Evolutionary conservation across 2,329 filamentous ascomycete genomes (phyloP).

Genomic region (Pestalotiopsis sp.): DNA sequence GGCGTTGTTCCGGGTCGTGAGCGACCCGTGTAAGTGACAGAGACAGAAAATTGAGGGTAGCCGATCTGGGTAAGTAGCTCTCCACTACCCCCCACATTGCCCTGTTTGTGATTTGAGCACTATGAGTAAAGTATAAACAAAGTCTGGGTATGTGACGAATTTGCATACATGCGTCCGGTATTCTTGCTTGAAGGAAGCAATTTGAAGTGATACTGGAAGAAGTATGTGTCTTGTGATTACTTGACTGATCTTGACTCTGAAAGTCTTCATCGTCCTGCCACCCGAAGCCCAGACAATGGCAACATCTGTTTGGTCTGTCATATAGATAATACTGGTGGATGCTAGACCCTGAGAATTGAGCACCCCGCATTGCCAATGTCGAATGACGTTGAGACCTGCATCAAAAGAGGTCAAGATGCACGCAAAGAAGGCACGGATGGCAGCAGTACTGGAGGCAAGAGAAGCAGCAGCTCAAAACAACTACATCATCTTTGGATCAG

Average conservation of each 20-base stretch:
- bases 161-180: too few species aligned
- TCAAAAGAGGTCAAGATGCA: not conserved
- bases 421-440: not conserved
- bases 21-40: not conserved
- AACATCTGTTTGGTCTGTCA: not conserved
- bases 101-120: not conserved
- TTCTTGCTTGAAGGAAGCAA: too few species aligned
- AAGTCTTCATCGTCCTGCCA: not conserved
- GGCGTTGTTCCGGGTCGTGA: not conserved
- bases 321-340: not conserved
- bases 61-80: not conserved
- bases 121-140: not conserved
- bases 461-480: not conserved
- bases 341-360: not conserved
- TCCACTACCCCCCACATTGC: not conserved
- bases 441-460: not conserved
- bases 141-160: not conserved
- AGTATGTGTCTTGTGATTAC: too few species aligned
- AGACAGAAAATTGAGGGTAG: not conserved
- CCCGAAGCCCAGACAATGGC: not conserved
- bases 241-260: not conserved
- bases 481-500: not conserved
- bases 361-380: not conserved
- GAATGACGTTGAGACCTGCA: not conserved
- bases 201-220: too few species aligned